Base-by-base conservation (phyloP, 225 moss, liverwort and hornwort species). In the Climacium dendroides region DNA sequence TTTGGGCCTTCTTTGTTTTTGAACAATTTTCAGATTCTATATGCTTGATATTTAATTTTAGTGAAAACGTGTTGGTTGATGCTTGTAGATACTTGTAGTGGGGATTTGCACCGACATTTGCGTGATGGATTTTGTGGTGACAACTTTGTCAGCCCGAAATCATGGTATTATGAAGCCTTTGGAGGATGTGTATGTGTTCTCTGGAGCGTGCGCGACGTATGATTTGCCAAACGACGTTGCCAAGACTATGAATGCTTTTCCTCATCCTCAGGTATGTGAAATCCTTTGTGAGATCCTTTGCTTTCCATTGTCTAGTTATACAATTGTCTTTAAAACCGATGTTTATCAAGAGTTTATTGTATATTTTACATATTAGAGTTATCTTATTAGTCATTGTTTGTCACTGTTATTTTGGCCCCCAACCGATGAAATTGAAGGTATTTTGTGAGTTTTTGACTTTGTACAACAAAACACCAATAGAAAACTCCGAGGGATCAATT, bases 21-120 rank as follows among this genome's bases (percentile, higher is more conserved):
- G 1, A 73, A 30, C 20, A 62, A 54, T 48, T 32, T 35, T 9
- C 22, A 41, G 9, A 15, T n/a, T 71, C 29, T 39, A 53, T 47
- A 28, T 79, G 72, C 61, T 52, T 78, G 53, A 54, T 67, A 48
- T 66, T 43, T 14, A 19, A 32, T 84, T 72, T 24, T 4, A 72
- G 6, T 85, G 82, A 61, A 32, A n/a, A 50, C 8, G 15, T 82
- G 54, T 9, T 67, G 87, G 74, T 73, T 83, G 85, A 78, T 89
- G 39, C 73, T 60, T 86, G 83, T 89, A 98, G 98, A 87, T 97
- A 39, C 84, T 97, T 75, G 95, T 97, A 78, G 94, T 97, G 71
- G 98, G 97, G 24, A 94, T 97, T 74, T 98, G 98, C 92, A 98
- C 97, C 84, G 95, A 98, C 77, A 85, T 98, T 47, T 98, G 98